Conservation (phyloP, 2,329 filamentous ascomycete genomes). For the Sclerotinia minor region DNA sequence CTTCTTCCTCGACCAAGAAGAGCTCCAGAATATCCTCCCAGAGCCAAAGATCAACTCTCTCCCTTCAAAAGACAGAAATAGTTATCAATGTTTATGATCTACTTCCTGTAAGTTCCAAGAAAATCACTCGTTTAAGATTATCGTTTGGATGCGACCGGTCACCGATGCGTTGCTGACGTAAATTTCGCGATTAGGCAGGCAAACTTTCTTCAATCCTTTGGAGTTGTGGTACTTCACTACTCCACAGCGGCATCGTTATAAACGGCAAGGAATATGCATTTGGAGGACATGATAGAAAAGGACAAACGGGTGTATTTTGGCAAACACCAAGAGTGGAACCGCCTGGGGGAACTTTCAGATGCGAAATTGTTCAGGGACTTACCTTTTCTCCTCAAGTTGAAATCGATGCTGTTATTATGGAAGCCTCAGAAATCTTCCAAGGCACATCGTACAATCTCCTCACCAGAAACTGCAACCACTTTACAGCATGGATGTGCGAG, state of each 20-base stretch:
- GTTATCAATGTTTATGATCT: slow-evolving; percentile 78
- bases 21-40: slow-evolving; percentile 33
- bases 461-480: slow-evolving; percentile 86
- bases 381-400: slow-evolving; percentile 68
- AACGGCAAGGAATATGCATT: slow-evolving; percentile 81
- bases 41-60: slow-evolving; percentile 64
- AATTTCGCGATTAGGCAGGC: slow-evolving; percentile 56
- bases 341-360: slow-evolving; percentile 74
- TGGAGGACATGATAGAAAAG: slow-evolving; percentile 72
- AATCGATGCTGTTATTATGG: slow-evolving; percentile 68
- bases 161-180: slow-evolving; percentile 14
- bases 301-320: slow-evolving; percentile 79
- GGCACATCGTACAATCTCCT: slow-evolving; percentile 79
- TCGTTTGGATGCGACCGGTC: neutral
- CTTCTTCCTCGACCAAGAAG: slow-evolving; percentile 34
- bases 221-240: slow-evolving; percentile 72
- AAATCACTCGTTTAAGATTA: neutral
- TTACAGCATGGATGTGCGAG: slow-evolving; percentile 74
- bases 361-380: slow-evolving; percentile 76
- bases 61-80: slow-evolving; percentile 71
- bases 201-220: slow-evolving; percentile 75
- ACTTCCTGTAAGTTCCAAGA: slow-evolving; percentile 56
- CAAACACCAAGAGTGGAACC: slow-evolving; percentile 71
- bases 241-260: slow-evolving; percentile 83
- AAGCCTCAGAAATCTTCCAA: slow-evolving; percentile 69